Conservation (phyloP, 345 rosid species). For the Xanthoceras sorbifolium region DNA sequence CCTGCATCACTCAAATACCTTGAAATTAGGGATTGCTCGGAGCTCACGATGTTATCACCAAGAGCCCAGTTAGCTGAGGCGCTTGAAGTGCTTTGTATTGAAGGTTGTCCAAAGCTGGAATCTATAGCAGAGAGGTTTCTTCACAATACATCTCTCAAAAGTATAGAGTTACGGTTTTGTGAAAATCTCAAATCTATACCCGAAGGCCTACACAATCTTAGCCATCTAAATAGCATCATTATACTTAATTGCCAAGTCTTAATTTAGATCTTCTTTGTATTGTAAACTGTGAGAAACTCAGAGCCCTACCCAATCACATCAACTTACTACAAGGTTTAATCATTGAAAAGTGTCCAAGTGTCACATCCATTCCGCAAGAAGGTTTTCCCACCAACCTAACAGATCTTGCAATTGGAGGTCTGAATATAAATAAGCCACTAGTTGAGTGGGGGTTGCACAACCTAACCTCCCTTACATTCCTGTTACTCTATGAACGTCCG, state of each 20-base stretch:
- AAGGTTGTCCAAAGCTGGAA: background rate
- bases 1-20: background rate
- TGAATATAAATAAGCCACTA: background rate
- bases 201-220: background rate
- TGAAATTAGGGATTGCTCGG: background rate
- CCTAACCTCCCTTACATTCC: background rate
- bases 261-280: background rate
- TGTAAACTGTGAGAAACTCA: background rate
- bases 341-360: background rate
- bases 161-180: background rate
- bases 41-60: conserved; percentile 7
- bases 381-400: background rate
- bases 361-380: background rate
- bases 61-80: background rate
- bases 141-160: background rate
- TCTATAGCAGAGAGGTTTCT: background rate
- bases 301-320: background rate
- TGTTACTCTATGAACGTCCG: background rate
- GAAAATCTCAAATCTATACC: background rate
- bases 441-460: background rate
- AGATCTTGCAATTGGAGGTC: background rate
- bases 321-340: background rate
- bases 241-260: background rate
- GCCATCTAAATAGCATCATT: background rate
- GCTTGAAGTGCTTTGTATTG: background rate